Conservation (phyloP, 768 basidiomycete genomes). For the Hysterangium stoloniferum region DNA sequence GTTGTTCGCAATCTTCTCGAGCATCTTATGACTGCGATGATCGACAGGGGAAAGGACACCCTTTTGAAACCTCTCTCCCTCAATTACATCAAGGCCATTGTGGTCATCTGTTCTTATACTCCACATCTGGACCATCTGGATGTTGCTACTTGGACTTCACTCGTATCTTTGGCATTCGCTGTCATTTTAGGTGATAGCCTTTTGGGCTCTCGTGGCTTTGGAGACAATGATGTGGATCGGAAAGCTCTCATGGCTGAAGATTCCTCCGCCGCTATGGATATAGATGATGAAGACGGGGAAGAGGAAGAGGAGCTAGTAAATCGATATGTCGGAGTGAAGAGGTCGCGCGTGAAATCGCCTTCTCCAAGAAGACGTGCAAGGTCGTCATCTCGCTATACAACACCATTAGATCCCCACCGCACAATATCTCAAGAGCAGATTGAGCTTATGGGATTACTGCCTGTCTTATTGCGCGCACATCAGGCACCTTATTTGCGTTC, state of each 20-base stretch:
- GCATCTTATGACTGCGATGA: conserved; percentile 57
- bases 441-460: conserved; percentile 61
- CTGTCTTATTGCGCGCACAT: conserved; percentile 49
- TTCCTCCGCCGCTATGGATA: conserved; percentile 19
- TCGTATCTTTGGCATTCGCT: conserved; percentile 71
- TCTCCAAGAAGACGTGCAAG: conserved; percentile 8
- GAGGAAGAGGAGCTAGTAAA: conserved; percentile 26
- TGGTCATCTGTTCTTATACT: conserved; percentile 49
- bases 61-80: conserved; percentile 60
- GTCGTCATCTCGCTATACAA: conserved; percentile 6
- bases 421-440: conserved; percentile 50
- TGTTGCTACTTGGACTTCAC: conserved; percentile 52
- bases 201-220: conserved; percentile 13
- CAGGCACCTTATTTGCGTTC: conserved; percentile 48
- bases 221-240: conserved; percentile 24
- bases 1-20: conserved; percentile 49
- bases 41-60: conserved; percentile 32
- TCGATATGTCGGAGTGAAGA: conserved; percentile 3
- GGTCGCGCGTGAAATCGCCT: conserved; percentile 6
- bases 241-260: conserved; percentile 20
- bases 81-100: conserved; percentile 76
- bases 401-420: conserved; percentile 8
- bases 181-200: conserved; percentile 58
- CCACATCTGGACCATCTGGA: conserved; percentile 79
- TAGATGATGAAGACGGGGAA: conserved; percentile 26